Base-by-base conservation (phyloP, 345 rosid genomes). In the Eucalyptus virginea region DNA sequence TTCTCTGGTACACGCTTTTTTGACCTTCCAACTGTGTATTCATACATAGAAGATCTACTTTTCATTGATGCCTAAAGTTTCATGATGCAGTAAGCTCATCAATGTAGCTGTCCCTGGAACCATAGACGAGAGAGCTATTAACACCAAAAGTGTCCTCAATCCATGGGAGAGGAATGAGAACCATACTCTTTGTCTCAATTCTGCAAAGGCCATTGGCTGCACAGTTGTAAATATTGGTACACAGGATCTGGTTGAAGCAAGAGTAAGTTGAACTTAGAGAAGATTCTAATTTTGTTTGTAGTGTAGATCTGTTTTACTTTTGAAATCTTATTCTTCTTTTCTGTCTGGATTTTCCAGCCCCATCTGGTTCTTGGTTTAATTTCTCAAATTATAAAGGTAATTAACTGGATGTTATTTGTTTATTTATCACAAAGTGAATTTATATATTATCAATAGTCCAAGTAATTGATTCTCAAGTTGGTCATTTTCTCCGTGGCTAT, bases 121-220 rank as follows among this genome's bases (percentile, higher is more conserved):
- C 88, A 98, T 98, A 50, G 99, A 98, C n/a, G 99, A 98, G 91
- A 93, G 99, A 88, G 99, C 99, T 89, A 95, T 98, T 88, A 98
- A 98, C 95, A 96, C 96, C 58, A 98, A 98, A 93, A 87, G 88
- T 86, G 93, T 87, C 58, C 96, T 97, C 51, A 97, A 98, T 87
- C 99, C 99, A 9, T 98, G 99, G 99, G 99, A 98, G 92, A 96
- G 99, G 92, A 98, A 98, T 92, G 99, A 98, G 91, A 98, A 98
- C 88, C 99, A 97, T 90, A 98, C 99, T 51, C 99, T 98, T 60
- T 95, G 98, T 90, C 99, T 98, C 86, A 98, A 98, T 92, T 98
- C 99, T 89, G 98, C 99, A 51, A 98, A 97, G 93, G 99, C 99
- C 87, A 98, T 98, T 91, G 99, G 99, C 58, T 98, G 99, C 92